Conservation (phyloP, 441 rosid species). For the Populus hybrid region DNA sequence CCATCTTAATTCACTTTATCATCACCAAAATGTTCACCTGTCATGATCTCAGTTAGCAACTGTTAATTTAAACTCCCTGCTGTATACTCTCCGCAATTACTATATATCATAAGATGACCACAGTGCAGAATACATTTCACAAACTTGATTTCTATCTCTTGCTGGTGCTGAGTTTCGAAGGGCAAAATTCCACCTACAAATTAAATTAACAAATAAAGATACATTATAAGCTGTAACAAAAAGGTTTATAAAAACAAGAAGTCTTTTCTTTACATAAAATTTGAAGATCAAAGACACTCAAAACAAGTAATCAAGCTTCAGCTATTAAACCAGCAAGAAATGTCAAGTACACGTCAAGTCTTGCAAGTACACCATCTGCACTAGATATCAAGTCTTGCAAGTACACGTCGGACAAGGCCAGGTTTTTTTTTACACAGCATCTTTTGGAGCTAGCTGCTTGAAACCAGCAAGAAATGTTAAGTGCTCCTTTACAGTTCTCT, state of each 20-base stretch:
- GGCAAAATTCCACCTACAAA: background rate
- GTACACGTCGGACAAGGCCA: constrained; percentile 78
- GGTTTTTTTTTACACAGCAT: constrained; percentile 56
- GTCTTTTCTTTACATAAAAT: too few species aligned
- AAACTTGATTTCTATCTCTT: too few species aligned
- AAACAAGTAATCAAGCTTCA: constrained; percentile 2
- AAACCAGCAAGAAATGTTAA: constrained; percentile 72
- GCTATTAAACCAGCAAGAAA: background rate
- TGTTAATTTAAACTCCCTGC: too few species aligned
- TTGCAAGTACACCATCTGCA: constrained; percentile 37
- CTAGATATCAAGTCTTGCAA: constrained; percentile 74
- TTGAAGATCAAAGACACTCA: background rate
- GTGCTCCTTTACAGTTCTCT: constrained; percentile 72
- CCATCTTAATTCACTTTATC: background rate
- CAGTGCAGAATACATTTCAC: too few species aligned
- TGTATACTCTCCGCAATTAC: too few species aligned
- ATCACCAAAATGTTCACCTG: background rate
- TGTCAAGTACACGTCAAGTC: too few species aligned
- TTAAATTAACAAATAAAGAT: background rate
- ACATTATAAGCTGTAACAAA: background rate
- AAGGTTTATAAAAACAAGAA: background rate
- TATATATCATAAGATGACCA: too few species aligned
- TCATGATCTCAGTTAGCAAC: too few species aligned
- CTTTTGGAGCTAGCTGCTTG: constrained; percentile 73
- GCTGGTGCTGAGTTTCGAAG: background rate